Evolutionary conservation across 495 filamentous ascomycete genomes (phyloP).

Genomic region (Bryoglossum gracile): DNA sequence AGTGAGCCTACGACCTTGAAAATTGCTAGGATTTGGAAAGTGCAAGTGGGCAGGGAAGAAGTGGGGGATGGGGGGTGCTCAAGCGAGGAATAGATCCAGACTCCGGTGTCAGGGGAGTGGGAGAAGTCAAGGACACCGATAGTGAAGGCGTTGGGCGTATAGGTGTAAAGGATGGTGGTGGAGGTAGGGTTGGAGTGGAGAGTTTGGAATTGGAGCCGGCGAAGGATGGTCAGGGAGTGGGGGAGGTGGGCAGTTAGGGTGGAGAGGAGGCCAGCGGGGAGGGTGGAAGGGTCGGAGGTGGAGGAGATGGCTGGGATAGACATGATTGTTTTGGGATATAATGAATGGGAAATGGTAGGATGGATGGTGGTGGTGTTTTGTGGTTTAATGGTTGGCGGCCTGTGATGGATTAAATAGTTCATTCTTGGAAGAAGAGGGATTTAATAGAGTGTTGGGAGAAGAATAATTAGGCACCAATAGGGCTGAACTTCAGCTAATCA

Average conservation of each 20-base stretch:
- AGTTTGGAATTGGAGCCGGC: not conserved
- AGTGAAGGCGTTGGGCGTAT: constrained; percentile 28
- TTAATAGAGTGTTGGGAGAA: too few relatives aligned
- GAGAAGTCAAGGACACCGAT: constrained; percentile 53
- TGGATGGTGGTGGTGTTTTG: too few relatives aligned
- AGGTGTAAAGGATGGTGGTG: constrained; percentile 25
- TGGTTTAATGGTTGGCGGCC: too few relatives aligned
- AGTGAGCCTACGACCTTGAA: constrained; percentile 10
- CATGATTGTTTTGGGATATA: too few relatives aligned
- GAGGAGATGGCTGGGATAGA: too few relatives aligned
- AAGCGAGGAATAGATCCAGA: constrained; percentile 50
- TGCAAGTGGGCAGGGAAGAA: not conserved
- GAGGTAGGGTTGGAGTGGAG: not conserved
- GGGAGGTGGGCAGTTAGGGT: not conserved
- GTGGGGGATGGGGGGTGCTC: constrained; percentile 28
- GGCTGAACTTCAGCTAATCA: too few relatives aligned
- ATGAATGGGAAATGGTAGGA: too few relatives aligned
- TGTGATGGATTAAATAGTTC: too few relatives aligned
- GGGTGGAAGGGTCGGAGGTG: too few relatives aligned
- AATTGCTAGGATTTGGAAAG: constrained; percentile 8
- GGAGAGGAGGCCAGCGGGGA: not conserved
- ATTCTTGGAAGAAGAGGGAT: too few relatives aligned
- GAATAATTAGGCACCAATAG: too few relatives aligned
- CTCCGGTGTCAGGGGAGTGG: constrained; percentile 50
- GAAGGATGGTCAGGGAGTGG: not conserved